Evolutionary conservation across 2,329 filamentous ascomycete species (phyloP).

Genomic region (Colletotrichum tanaceti): DNA sequence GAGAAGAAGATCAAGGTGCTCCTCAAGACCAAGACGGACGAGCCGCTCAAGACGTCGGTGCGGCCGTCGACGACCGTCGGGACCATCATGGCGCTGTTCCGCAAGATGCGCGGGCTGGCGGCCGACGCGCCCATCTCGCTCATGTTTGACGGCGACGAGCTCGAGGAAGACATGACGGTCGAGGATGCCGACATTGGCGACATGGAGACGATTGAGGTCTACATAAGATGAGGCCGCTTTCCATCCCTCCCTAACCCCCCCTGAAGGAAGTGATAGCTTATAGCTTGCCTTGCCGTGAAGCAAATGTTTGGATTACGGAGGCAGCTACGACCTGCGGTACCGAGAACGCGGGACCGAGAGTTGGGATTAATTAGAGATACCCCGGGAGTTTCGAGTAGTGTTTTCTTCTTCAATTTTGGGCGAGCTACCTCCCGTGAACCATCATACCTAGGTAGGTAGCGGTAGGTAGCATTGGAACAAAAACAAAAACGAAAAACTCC

Average conservation of each 20-base stretch:
- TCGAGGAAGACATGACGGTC: slow-evolving; percentile 71
- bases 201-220: slow-evolving; percentile 80
- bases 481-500: too few relatives aligned
- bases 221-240: slow-evolving; percentile 56
- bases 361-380: slow-evolving; percentile 35
- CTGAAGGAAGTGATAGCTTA: neutral
- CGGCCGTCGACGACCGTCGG: slow-evolving; percentile 68
- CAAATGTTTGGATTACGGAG: neutral
- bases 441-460: too few relatives aligned
- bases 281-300: neutral
- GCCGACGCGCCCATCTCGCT: slow-evolving; percentile 68
- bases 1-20: slow-evolving; percentile 61
- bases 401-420: neutral
- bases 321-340: neutral
- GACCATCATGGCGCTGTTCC: slow-evolving; percentile 72
- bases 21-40: slow-evolving; percentile 64
- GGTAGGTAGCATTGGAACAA: neutral
- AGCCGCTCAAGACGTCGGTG: slow-evolving; percentile 63
- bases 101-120: slow-evolving; percentile 63
- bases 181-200: slow-evolving; percentile 78
- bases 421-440: neutral
- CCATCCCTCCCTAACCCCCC: neutral
- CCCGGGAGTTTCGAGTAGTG: slow-evolving; percentile 30
- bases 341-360: neutral
- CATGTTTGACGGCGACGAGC: slow-evolving; percentile 79